A percentile compares a stretch with the other conserved stretches of the same genome.
phyloP scores from a whole-genome alignment of 2,329 filamentous ascomycete species.

The Penicillium sp. region DNA sequence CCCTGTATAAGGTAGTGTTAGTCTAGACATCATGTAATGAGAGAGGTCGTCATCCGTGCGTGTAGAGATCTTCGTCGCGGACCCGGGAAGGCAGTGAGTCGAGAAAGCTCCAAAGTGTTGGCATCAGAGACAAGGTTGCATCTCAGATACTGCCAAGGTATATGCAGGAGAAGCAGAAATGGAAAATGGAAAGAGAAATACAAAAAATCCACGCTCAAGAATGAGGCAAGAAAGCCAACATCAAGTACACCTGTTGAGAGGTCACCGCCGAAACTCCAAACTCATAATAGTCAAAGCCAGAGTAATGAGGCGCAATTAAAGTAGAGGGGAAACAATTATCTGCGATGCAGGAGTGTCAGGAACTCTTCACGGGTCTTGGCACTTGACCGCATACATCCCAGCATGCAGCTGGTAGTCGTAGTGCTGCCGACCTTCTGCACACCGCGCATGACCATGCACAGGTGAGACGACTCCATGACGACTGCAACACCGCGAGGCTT shows the following conservation, averaged over 20 bases:
- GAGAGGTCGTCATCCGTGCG: slow-evolving; percentile 5
- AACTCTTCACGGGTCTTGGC: slow-evolving; percentile 97
- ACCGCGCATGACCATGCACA: slow-evolving; percentile 99
- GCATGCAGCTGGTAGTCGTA: slow-evolving; percentile 93
- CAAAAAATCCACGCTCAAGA: slow-evolving; percentile 21
- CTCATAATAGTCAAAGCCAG: slow-evolving; percentile 25
- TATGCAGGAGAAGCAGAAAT: slow-evolving; percentile 9
- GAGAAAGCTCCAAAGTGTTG: slow-evolving; percentile 6
- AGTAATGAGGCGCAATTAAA: slow-evolving; percentile 13
- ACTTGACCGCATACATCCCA: slow-evolving; percentile 89
- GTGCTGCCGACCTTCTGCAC: slow-evolving; percentile 83
- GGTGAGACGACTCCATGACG: slow-evolving; percentile 92
- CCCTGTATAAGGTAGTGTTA: slow-evolving; percentile 11
- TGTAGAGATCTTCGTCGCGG: background rate
- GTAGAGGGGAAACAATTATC: slow-evolving; percentile 27
- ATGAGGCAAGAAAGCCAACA: slow-evolving; percentile 20
- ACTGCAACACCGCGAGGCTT: slow-evolving; percentile 93
- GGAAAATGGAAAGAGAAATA: slow-evolving; percentile 13
- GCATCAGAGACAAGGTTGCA: slow-evolving; percentile 1
- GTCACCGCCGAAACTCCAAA: slow-evolving; percentile 38
- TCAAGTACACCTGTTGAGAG: slow-evolving; percentile 41
- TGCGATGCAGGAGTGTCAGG: slow-evolving; percentile 67
- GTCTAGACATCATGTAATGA: slow-evolving; percentile 16
- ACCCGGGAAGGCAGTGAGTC: slow-evolving; percentile 1
- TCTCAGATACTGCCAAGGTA: slow-evolving; percentile 6